Evolutionary conservation across 1,284 basidiomycete species (phyloP), one percentile per base, ranked within the genome.

Genomic region (Cutaneotrichosporon sp.): DNA sequence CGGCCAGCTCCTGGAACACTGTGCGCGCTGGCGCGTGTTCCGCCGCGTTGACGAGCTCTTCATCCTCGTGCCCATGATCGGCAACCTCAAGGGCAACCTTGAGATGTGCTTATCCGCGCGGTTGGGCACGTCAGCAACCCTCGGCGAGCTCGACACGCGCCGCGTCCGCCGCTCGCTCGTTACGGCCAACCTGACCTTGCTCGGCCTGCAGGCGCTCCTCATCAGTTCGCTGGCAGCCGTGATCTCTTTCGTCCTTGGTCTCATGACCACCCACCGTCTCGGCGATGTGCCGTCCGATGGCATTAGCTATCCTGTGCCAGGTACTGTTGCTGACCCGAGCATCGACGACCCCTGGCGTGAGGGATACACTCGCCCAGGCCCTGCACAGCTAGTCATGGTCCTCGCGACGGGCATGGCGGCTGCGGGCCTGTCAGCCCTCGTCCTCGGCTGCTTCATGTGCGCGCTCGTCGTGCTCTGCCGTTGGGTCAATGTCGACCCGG

Each of bases 41-140:
- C 84, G 85, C 59, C 86, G 89, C 61, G 87, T 96, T 57, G 90
- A 97, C 83, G 95, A 99, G 78, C 88, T 98, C 63, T 95, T 98
- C 73, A 95, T 98, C 83, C 90, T 98, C 64, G 89, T 97, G 9
- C 95, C 96, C 13, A 94, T 97, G 71, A 84, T 98, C 26, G 79
- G 96, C 70, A 99, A 98, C 73, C 87, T 99, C 67, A 97, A 97
- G 76, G 96, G 96, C 18, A 97, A 97, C 72, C 86, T 98, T 86
- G 38, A 92, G 59, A 78, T 78, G 77, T 78, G 77, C 64, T 69
- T 77, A n/a, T 80, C 75, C 0, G 75, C 76, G 4, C 68, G 76
- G 53, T 69, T 79, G 10, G 78, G 78, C 32, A 78, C 76, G 1
- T 76, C 75, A 53, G 84, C 85, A 53, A 85, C 97, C 72, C 88